Evolutionary conservation across 371 early-diverging fungal genomes (phyloP).

Genomic region (Syncephalastrum contaminatum): DNA sequence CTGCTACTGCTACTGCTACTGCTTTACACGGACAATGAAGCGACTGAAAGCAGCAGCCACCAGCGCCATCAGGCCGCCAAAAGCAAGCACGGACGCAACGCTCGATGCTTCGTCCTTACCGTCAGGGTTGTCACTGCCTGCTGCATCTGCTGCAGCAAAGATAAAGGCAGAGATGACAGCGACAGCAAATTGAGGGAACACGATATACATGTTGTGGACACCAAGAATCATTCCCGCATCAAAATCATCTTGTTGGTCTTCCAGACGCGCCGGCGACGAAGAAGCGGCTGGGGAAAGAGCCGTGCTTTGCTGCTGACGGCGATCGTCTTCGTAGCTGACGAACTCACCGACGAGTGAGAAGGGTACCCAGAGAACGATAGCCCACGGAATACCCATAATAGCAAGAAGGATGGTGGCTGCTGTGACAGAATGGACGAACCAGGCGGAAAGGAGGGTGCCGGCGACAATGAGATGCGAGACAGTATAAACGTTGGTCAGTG

Average conservation of each 20-base stretch:
- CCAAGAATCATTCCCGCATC: conserved; percentile 75
- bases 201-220: conserved; percentile 83
- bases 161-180: conserved; percentile 56
- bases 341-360: conserved; percentile 78
- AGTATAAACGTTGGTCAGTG: conserved; percentile 59
- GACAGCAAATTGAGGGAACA: conserved; percentile 75
- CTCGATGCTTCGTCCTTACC: conserved; percentile 25
- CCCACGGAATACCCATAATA: conserved; percentile 74
- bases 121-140: conserved; percentile 8
- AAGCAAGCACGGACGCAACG: conserved; percentile 56
- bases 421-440: conserved; percentile 47
- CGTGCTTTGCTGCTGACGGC: conserved; percentile 10
- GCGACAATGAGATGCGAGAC: conserved; percentile 59
- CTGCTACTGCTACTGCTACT: neutral
- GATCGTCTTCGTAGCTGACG: conserved; percentile 51
- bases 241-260: conserved; percentile 43
- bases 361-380: conserved; percentile 75
- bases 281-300: neutral
- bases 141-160: conserved; percentile 46
- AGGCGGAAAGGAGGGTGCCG: conserved; percentile 51
- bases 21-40: conserved; percentile 37
- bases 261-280: conserved; percentile 5
- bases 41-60: conserved; percentile 58
- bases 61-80: conserved; percentile 67
- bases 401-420: conserved; percentile 63